phyloP scores from a whole-genome alignment of 2,329 filamentous ascomycete species.

The Epichloe baconii region DNA sequence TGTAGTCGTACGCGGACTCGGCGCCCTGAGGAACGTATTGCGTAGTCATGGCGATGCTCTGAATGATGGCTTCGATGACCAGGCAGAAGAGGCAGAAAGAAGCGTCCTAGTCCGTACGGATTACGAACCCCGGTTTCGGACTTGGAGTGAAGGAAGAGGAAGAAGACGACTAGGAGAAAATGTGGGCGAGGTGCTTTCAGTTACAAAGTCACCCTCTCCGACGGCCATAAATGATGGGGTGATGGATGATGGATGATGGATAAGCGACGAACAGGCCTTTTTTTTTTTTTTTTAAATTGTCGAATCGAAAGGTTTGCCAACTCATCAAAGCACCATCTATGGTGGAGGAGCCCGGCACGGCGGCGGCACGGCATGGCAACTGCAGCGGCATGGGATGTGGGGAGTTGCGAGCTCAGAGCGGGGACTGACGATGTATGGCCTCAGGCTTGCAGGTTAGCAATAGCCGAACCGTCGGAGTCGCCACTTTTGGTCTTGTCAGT shows the following conservation, averaged over 20 bases:
- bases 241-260: too few relatives aligned
- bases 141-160: not conserved
- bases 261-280: not conserved
- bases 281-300: not conserved
- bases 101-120: not conserved
- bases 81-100: not conserved
- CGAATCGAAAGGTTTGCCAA: too few relatives aligned
- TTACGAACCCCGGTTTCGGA: not conserved
- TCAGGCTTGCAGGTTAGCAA: too few relatives aligned
- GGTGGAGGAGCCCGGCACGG: too few relatives aligned
- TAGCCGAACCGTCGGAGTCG: too few relatives aligned
- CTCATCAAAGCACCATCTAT: too few relatives aligned
- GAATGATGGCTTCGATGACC: not conserved
- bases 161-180: not conserved
- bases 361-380: too few relatives aligned
- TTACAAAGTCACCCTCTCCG: not conserved
- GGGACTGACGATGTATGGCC: too few relatives aligned
- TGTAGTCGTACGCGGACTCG: constrained; percentile 63
- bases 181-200: not conserved
- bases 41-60: constrained; percentile 46
- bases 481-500: too few relatives aligned
- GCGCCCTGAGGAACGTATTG: constrained; percentile 51
- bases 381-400: too few relatives aligned
- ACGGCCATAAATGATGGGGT: not conserved
- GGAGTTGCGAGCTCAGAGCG: too few relatives aligned